phyloP scores from a whole-genome alignment of 129 eudicot species.

The Gnaphalium uliginosum region DNA sequence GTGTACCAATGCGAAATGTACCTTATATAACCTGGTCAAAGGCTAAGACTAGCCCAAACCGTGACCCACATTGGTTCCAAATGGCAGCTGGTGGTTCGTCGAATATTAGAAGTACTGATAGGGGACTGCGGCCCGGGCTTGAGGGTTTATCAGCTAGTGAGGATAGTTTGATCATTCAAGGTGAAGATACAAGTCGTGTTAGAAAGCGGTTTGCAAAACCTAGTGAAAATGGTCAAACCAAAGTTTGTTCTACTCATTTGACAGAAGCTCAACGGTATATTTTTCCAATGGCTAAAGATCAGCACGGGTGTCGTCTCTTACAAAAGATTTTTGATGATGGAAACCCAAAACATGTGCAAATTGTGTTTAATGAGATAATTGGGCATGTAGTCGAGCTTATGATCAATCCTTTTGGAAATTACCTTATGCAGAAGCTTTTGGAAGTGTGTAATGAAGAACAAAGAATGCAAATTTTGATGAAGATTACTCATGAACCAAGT shows the following conservation, averaged over 20 bases:
- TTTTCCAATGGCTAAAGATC: slow-evolving; percentile 71
- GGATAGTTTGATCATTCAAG: slow-evolving; percentile 64
- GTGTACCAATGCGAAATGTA: slow-evolving; percentile 27
- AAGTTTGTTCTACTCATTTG: slow-evolving; percentile 31
- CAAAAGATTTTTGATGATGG: slow-evolving; percentile 77
- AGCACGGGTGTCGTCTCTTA: slow-evolving; percentile 71
- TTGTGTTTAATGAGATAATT: slow-evolving; percentile 61
- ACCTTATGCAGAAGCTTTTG: slow-evolving; percentile 78
- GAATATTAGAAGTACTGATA: slow-evolving; percentile 26
- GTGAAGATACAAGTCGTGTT: slow-evolving; percentile 45
- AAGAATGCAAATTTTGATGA: slow-evolving; percentile 55
- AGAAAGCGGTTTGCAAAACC: slow-evolving; percentile 27
- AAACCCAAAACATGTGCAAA: slow-evolving; percentile 53
- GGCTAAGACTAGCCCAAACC: slow-evolving; percentile 27
- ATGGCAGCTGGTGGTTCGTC: slow-evolving; percentile 35
- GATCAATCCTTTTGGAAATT: slow-evolving; percentile 81
- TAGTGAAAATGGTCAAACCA: slow-evolving; percentile 40
- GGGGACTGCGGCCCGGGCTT: slow-evolving; percentile 18
- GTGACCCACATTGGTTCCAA: slow-evolving; percentile 28
- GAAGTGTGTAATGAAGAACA: slow-evolving; percentile 81
- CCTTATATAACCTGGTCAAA: slow-evolving; percentile 27
- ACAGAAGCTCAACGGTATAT: slow-evolving; percentile 49
- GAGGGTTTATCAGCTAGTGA: slow-evolving; percentile 45
- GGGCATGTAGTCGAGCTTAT: slow-evolving; percentile 73
- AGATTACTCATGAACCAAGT: slow-evolving; percentile 51